Evolutionary conservation across 352 stramenopile species (phyloP).

Genomic region (Thalassiosira livingstoniorum): DNA sequence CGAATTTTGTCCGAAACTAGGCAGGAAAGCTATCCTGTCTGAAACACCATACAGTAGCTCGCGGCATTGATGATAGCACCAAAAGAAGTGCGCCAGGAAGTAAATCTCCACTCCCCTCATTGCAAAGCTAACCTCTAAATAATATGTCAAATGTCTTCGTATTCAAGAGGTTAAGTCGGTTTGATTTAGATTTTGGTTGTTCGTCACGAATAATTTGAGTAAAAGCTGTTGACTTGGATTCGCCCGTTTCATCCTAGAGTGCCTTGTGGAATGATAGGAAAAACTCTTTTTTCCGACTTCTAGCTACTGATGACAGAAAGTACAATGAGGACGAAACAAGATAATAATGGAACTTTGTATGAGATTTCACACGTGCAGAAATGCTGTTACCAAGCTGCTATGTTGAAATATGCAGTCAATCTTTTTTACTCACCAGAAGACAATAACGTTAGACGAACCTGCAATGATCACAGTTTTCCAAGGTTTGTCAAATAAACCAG

Average conservation of each 20-base stretch:
- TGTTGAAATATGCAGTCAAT: not conserved
- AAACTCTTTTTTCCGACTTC: conserved; percentile 46
- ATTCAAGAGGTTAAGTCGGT: too few species aligned
- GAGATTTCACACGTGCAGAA: not conserved
- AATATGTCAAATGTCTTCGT: too few species aligned
- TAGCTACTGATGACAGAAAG: conserved; percentile 49
- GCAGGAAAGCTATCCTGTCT: not conserved
- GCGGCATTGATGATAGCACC: conserved; percentile 61
- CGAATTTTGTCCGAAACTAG: not conserved
- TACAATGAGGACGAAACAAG: too few species aligned
- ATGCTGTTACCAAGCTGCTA: not conserved
- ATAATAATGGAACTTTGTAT: not conserved
- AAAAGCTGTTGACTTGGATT: too few species aligned
- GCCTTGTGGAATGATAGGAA: conserved; percentile 50
- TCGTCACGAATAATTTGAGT: too few species aligned
- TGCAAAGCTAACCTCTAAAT: too few species aligned
- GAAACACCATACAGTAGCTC: not conserved
- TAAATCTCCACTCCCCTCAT: conserved; percentile 52
- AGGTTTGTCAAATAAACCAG: too few species aligned
- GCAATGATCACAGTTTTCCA: not conserved
- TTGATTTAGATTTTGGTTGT: too few species aligned
- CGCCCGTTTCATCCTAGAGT: conserved; percentile 62
- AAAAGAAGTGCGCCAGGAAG: conserved; percentile 59
- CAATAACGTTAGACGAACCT: not conserved
- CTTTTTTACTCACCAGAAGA: not conserved